Evolutionary conservation across 441 rosid species (phyloP).

Genomic region (Populus hybrid): DNA sequence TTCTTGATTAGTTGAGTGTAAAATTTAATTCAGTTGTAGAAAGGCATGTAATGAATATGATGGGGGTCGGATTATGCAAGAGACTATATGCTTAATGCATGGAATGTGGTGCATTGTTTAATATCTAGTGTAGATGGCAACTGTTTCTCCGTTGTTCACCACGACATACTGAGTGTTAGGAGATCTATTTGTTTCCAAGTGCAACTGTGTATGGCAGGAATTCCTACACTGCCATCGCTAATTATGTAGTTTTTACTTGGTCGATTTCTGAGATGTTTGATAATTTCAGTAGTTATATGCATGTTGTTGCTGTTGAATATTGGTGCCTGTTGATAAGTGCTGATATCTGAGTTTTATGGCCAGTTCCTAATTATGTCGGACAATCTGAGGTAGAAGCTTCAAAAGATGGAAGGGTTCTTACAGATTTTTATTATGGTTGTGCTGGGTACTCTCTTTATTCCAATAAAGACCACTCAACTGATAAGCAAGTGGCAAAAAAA

Average conservation of each 20-base stretch:
- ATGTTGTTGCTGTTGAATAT: neutral
- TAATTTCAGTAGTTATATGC: neutral
- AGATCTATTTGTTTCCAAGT: neutral
- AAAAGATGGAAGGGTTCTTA: constrained; percentile 38
- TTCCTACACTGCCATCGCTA: neutral
- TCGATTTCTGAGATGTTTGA: neutral
- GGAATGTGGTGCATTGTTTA: neutral
- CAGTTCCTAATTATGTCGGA: constrained; percentile 51
- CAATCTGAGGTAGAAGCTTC: constrained; percentile 48
- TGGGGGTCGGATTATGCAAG: neutral
- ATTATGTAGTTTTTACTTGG: neutral
- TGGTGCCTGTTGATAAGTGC: neutral
- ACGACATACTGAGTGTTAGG: neutral
- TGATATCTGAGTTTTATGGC: constrained; percentile 15
- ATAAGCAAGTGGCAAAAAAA: constrained; percentile 33
- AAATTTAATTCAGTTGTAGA: neutral
- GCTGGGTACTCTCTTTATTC: constrained; percentile 54
- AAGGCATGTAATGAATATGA: neutral
- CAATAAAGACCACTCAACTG: constrained; percentile 35
- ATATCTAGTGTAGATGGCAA: neutral
- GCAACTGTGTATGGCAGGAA: neutral
- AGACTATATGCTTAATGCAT: neutral
- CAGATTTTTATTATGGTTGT: constrained; percentile 60
- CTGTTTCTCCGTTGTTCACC: neutral
- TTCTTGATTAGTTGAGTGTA: neutral